phyloP scores from a whole-genome alignment of 1,284 basidiomycete genomes.

The Kwoniella shivajii region DNA sequence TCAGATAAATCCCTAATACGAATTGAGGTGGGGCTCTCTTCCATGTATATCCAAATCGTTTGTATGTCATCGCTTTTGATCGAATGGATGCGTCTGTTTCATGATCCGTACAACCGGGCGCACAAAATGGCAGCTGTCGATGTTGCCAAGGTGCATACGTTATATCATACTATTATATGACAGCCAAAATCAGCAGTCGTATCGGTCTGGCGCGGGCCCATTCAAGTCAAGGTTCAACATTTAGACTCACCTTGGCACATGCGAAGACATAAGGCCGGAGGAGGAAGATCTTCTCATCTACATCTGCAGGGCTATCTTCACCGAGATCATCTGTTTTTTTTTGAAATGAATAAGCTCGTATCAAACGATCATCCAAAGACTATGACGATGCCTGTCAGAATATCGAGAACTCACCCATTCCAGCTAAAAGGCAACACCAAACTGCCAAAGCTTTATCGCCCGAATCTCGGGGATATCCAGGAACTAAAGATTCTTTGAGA shows the following conservation, averaged over 20 bases:
- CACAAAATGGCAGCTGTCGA: slow-evolving; percentile 47
- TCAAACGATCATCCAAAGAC: no score
- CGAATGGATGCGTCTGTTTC: slow-evolving; percentile 23
- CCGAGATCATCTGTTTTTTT: slow-evolving; percentile 17
- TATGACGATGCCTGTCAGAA: not conserved
- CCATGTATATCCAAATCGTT: slow-evolving; percentile 49
- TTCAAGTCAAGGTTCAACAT: not conserved
- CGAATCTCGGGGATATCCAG: slow-evolving; percentile 53
- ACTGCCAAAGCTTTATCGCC: slow-evolving; percentile 44
- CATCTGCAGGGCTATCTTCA: slow-evolving; percentile 50
- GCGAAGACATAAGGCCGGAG: slow-evolving; percentile 60
- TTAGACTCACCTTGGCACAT: slow-evolving; percentile 54
- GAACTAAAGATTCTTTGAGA: slow-evolving; percentile 49
- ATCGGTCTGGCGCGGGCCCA: no score
- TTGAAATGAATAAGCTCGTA: no score
- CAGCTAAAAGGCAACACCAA: slow-evolving; percentile 44
- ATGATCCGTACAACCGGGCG: slow-evolving; percentile 27
- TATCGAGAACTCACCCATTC: slow-evolving; percentile 28
- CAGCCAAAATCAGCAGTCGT: no score
- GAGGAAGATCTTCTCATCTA: slow-evolving; percentile 59
- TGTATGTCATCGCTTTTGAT: slow-evolving; percentile 37
- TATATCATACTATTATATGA: slow-evolving; percentile 56
- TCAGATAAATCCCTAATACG: slow-evolving; percentile 36
- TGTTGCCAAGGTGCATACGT: slow-evolving; percentile 57
- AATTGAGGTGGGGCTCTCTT: slow-evolving; percentile 43